These are phyloP conservation scores for Aciculoconidium aculeatum DNA, from an alignment of 805 yeast genomes.

Conservation along the genomic window DNA sequence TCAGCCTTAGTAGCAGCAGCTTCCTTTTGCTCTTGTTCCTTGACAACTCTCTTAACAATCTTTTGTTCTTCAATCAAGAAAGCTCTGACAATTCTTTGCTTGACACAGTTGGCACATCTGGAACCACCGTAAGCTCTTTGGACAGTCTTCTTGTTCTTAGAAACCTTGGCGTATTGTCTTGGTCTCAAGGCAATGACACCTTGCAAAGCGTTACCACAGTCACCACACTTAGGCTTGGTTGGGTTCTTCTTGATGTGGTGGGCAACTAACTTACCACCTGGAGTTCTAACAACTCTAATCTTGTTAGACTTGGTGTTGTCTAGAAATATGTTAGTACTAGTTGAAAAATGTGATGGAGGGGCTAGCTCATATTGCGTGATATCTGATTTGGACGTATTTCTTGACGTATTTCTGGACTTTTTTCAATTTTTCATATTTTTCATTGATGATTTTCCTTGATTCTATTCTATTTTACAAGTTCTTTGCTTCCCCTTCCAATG, in stretches of 20 bases:
- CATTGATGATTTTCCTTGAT: no score
- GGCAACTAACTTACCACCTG: conserved; percentile 98
- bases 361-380: no score
- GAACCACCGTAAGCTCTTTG: conserved; percentile 99
- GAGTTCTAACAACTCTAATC: conserved; percentile 99
- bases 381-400: background rate
- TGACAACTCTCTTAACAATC: conserved; percentile 98
- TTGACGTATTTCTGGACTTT: background rate
- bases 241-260: conserved; percentile 94
- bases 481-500: background rate
- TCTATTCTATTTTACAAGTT: background rate
- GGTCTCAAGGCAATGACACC: conserved; percentile 97
- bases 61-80: conserved; percentile 99
- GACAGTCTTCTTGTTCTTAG: conserved; percentile 96
- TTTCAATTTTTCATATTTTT: background rate
- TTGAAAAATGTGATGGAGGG: background rate
- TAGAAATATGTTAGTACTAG: conserved; percentile 35
- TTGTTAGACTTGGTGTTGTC: conserved; percentile 99
- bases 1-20: conserved; percentile 43
- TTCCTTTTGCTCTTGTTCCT: conserved; percentile 91
- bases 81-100: conserved; percentile 99
- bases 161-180: conserved; percentile 91
- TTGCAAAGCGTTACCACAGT: conserved; percentile 74
- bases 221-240: conserved; percentile 85
- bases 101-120: conserved; percentile 97